These are phyloP conservation scores for Fermentozyma sake DNA, from an alignment of 1,139 yeast species.

Conservation along the genomic window DNA sequence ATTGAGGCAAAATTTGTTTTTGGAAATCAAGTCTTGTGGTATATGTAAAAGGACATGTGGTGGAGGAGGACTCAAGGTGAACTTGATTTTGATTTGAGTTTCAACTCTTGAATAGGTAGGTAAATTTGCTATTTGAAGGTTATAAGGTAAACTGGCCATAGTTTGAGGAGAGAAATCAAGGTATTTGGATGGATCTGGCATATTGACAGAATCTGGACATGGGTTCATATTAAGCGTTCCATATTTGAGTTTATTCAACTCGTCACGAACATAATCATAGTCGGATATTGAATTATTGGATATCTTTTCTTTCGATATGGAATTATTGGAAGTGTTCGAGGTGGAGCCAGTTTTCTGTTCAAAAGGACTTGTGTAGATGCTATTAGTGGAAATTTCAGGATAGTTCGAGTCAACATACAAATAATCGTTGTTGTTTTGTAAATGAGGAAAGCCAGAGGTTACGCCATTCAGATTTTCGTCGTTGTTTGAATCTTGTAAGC, in stretches of 20 bases:
- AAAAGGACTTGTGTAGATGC: conserved; percentile 14
- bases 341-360: no score
- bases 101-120: conserved; percentile 88
- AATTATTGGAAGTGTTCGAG: no score
- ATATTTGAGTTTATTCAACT: conserved; percentile 52
- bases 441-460: no score
- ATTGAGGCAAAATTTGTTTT: conserved; percentile 66
- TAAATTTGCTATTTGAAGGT: conserved; percentile 53
- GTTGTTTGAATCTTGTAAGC: no score
- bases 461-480: no score
- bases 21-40: conserved; percentile 83
- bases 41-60: conserved; percentile 66
- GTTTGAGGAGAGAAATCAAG: conserved; percentile 35
- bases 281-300: conserved; percentile 21
- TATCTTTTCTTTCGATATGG: no score
- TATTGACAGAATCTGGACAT: conserved; percentile 29
- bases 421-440: conserved; percentile 15
- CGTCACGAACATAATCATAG: conserved; percentile 49
- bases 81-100: conserved; percentile 80
- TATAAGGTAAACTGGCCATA: conserved; percentile 52
- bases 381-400: conserved; percentile 7
- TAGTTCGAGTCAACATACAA: conserved; percentile 18
- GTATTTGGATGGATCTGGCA: conserved; percentile 29
- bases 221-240: conserved; percentile 45
- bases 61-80: conserved; percentile 70